Percentiles rank a stretch among this genome's conserved stretches.
phyloP scores from a whole-genome alignment of 2,329 filamentous ascomycete genomes.

The Ceratocystis smalleyi region DNA sequence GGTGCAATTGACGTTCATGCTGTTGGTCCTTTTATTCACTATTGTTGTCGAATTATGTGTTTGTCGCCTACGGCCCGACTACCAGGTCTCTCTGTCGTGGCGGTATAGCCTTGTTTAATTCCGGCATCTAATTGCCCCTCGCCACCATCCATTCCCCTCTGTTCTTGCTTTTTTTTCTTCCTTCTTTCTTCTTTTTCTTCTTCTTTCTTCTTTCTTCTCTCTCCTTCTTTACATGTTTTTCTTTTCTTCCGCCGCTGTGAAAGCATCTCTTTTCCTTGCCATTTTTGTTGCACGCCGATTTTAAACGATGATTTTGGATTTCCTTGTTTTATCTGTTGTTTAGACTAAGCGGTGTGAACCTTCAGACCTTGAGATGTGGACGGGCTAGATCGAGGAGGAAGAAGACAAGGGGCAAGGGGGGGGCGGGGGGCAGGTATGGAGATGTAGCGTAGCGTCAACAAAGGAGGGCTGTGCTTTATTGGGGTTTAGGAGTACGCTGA shows the following conservation, averaged over 20 bases:
- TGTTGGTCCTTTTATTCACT: not conserved
- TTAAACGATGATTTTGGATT: not conserved
- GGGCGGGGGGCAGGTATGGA: too few species aligned
- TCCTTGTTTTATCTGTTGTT: too few species aligned
- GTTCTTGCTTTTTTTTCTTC: not conserved
- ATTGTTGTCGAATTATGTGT: not conserved
- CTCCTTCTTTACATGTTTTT: not conserved
- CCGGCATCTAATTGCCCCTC: not conserved
- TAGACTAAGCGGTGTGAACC: too few species aligned
- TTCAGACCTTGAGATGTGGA: too few species aligned
- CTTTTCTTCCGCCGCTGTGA: not conserved
- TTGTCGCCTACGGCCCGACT: too few species aligned
- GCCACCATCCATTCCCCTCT: not conserved
- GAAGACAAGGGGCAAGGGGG: too few species aligned
- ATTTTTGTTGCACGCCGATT: too few species aligned
- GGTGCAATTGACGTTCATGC: not conserved
- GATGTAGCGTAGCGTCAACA: too few species aligned
- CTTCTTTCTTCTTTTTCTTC: too few species aligned
- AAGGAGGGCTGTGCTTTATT: too few species aligned
- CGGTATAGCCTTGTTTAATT: not conserved
- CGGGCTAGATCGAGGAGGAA: too few species aligned
- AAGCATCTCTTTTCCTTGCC: not conserved
- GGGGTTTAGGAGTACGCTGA: too few species aligned
- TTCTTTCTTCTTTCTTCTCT: not conserved
- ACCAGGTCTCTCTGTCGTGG: not conserved